Evolutionary conservation across 306 rosid species (phyloP), one percentile per base, ranked within the genome.

Genomic region (Lathyrus tuberosus): DNA sequence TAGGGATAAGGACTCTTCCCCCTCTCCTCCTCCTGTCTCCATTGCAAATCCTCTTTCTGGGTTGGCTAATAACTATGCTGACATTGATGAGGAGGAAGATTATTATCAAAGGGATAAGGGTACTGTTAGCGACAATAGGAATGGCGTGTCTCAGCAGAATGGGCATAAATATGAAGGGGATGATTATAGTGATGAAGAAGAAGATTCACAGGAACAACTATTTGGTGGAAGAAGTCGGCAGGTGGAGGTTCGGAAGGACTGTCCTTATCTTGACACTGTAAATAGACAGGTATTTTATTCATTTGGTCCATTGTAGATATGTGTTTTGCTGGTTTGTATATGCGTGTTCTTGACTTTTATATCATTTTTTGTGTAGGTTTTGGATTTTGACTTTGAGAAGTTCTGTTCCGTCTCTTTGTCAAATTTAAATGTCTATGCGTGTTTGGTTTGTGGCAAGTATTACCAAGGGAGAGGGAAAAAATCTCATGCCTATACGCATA

Each of bases 401-500:
- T 94, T 94, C 69, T 94, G 99, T 74, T 91, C 96, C 5, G 95
- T 94, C 49, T 94, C 97, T 40, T 66, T 94, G 42, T 91, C 97
- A 2, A 91, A 91, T 80, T 84, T 94, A 78, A 94, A 94, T 61
- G 99, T 94, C 49, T 94, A 91, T 81, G 97, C 97, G 0, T 94
- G 99, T 63, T 76, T 94, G 82, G 99, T 94, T 41, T 94, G 99
- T 51, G 99, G 99, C 26, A 94, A 94, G 75, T 94, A 91, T 76
- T 91, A 82, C 76, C 97, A 94, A 87, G 99, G 99, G 52, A 88
- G 98, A 67, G 99, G 99, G 81, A 94, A 44, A 83, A 94, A 77
- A 62, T 94, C 99, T 67, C 99, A 88, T 71, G 98, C 98, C 17
- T 94, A 94, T 77, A 94, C 98, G n/a, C 98, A 94, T 70, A 90